Base-by-base conservation (phyloP, 331 rosid species). In the Quercus phellos region DNA sequence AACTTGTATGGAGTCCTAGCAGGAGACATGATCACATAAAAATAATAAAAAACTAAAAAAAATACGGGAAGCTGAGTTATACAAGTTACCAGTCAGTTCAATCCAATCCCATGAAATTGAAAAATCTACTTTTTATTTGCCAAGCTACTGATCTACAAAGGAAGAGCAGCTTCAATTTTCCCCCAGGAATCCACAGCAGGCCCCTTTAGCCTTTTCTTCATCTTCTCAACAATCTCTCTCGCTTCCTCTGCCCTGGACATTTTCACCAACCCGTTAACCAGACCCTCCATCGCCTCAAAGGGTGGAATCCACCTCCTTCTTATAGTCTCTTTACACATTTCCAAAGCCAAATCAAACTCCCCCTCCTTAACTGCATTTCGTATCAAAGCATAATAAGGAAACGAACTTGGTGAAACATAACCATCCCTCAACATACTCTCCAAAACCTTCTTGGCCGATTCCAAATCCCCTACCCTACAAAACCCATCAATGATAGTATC, bases 231-330 rank as follows among this genome's bases (percentile, higher is more conserved):
- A 55, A 68, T 29, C 32, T 77, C 75, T 70, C 26, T 77, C 5
- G 81, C 81, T 43, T 77, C 81, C 74, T 77, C 76, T 5, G 16
- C 32, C 19, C 30, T 77, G 2, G 81, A 77, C 69, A 56, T 42
- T 4, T 17, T 61, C 68, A 35, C 75, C 58, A 77, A 56, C 14
- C 81, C 81, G 4, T 51, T 67, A 77, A 77, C 75, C 55, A 77
- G 75, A 6, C 56, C 60, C 5, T 55, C 50, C 70, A 55, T 56
- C 0, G 69, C 34, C 81, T 77, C 75, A 69, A 69, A 77, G 56
- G 81, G 81, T 9, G 81, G 81, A 77, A 77, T 50, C 81, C 81
- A 77, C 19, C 50, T 77, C 30, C 75, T 69, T 75, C n/a, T 35
- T 32, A 77, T 34, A 19, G 27, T 69, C 75, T 77, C 75, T 77